These are phyloP conservation scores for Penicillium turbatum DNA, from an alignment of 495 filamentous ascomycete genomes.

Conservation along the genomic window DNA sequence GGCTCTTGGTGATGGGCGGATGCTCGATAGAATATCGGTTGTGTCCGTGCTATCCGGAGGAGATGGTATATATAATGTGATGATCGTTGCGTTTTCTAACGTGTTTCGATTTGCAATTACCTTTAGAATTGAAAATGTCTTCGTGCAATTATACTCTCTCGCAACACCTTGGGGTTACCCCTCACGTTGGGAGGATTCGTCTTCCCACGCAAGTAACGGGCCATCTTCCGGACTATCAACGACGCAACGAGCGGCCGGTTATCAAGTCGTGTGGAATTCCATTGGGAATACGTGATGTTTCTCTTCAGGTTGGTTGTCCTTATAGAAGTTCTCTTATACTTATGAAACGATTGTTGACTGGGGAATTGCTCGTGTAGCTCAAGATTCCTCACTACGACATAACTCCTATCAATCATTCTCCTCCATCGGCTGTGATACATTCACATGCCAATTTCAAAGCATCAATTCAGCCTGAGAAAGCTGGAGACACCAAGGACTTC, in stretches of 20 bases:
- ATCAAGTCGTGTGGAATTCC: neutral
- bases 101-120: neutral
- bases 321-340: neutral
- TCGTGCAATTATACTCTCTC: neutral
- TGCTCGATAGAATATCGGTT: neutral
- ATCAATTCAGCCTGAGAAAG: neutral
- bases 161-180: too few species aligned
- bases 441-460: constrained; percentile 1
- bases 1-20: neutral
- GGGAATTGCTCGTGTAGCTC: neutral
- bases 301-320: neutral
- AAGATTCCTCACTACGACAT: constrained; percentile 2
- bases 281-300: neutral
- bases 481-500: constrained; percentile 1
- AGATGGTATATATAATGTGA: neutral
- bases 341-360: neutral
- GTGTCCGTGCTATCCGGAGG: neutral
- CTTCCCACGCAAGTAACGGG: neutral
- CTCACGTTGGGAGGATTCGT: neutral
- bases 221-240: neutral
- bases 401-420: neutral
- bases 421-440: neutral
- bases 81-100: neutral
- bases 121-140: neutral
- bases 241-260: neutral